Evolutionary conservation across 78 protist genomes (phyloP).

Genomic region (Dictyostelium brefeldianum): DNA sequence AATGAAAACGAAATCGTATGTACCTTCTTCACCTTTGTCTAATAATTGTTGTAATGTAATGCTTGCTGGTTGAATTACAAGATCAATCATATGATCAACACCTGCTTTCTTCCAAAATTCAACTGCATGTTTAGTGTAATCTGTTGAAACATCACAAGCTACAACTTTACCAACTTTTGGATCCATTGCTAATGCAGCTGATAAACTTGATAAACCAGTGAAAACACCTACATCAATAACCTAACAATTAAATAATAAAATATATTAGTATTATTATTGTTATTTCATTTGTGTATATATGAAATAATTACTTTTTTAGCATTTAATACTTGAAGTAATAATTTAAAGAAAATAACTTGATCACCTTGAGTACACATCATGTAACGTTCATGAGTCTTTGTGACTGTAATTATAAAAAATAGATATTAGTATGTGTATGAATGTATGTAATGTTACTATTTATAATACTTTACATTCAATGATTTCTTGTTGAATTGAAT

Average conservation of each 20-base stretch:
- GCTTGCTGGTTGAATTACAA: conserved; percentile 82
- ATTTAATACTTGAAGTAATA: conserved; percentile 53
- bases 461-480: conserved; percentile 43
- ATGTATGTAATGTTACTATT: too few relatives aligned
- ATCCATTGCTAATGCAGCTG: conserved; percentile 83
- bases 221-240: conserved; percentile 87
- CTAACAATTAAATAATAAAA: background rate
- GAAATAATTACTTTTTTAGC: conserved; percentile 36
- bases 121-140: conserved; percentile 70
- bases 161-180: conserved; percentile 85
- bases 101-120: conserved; percentile 83
- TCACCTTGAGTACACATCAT: conserved; percentile 32
- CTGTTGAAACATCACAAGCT: conserved; percentile 82
- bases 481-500: conserved; percentile 39
- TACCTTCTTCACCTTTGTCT: conserved; percentile 65
- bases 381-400: background rate
- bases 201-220: conserved; percentile 80
- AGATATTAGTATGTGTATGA: too few relatives aligned
- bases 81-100: conserved; percentile 80
- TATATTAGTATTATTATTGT: background rate
- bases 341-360: conserved; percentile 32
- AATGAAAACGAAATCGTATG: conserved; percentile 87
- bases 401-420: background rate
- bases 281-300: too few relatives aligned
- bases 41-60: conserved; percentile 72